Percentiles rank a stretch among this genome's conserved stretches.
Evolutionary conservation across 805 yeast genomes (phyloP).

Genomic region (Kodamaea nitidulidarum): DNA sequence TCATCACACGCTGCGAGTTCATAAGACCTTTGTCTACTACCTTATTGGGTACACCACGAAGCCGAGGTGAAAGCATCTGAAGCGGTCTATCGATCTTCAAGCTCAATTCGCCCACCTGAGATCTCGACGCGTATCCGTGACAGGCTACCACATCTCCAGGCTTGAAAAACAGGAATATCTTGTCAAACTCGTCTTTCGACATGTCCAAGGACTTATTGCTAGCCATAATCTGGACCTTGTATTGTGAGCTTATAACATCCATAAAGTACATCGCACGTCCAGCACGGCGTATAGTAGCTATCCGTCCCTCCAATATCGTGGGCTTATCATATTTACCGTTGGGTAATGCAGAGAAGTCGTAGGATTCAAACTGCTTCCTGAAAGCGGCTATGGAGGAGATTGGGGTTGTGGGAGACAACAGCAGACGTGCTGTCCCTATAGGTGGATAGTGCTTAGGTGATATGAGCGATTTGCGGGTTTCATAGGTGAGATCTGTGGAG

Average conservation of each 20-base stretch:
- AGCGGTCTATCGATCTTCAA: constrained; percentile 53
- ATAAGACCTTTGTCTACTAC: constrained; percentile 53
- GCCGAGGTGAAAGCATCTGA: constrained; percentile 59
- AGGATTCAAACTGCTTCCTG: constrained; percentile 22
- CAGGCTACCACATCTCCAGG: constrained; percentile 72
- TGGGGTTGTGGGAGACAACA: not conserved
- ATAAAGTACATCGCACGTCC: constrained; percentile 69
- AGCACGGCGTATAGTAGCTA: constrained; percentile 53
- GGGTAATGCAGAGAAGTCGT: constrained; percentile 14
- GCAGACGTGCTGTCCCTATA: constrained; percentile 12
- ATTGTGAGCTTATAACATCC: constrained; percentile 61
- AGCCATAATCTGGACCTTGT: constrained; percentile 58
- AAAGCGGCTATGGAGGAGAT: constrained; percentile 39
- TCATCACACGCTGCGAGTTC: constrained; percentile 66
- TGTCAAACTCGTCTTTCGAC: constrained; percentile 40
- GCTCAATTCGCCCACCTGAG: constrained; percentile 77
- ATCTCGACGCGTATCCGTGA: constrained; percentile 67
- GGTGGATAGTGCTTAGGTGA: constrained; percentile 20
- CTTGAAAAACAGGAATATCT: constrained; percentile 42
- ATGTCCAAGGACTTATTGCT: constrained; percentile 46
- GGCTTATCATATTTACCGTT: constrained; percentile 9
- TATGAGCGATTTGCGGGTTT: constrained; percentile 1
- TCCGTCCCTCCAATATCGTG: constrained; percentile 48
- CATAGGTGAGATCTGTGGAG: constrained; percentile 4
- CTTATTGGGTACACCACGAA: constrained; percentile 63